Conservation (phyloP, 306 rosid genomes). For the Oemleria cerasiformis region DNA sequence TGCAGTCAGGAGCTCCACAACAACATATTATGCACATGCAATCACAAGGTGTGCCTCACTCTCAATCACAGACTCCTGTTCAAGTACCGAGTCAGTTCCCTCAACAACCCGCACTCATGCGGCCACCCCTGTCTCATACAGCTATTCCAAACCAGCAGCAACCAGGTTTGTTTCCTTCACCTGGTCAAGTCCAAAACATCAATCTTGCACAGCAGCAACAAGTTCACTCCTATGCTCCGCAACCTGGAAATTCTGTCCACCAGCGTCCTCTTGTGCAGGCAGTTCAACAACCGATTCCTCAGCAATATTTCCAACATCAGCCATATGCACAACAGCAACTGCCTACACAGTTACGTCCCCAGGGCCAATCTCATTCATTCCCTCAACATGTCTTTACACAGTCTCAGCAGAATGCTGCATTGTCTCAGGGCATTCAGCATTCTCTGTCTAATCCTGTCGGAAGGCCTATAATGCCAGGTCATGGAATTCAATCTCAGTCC, state of each 20-base stretch:
- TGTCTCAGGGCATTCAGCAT: slow-evolving; percentile 44
- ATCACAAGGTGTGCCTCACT: slow-evolving; percentile 51
- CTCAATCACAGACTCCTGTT: slow-evolving; percentile 49
- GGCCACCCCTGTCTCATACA: slow-evolving; percentile 56
- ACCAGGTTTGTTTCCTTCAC: slow-evolving; percentile 48
- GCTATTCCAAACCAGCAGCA: slow-evolving; percentile 66
- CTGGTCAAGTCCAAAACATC: slow-evolving; percentile 57
- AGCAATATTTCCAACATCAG: slow-evolving; percentile 48
- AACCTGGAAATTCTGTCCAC: slow-evolving; percentile 46
- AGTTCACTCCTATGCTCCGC: slow-evolving; percentile 51
- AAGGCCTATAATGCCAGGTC: slow-evolving; percentile 52
- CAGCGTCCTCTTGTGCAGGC: slow-evolving; percentile 59
- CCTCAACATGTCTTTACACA: slow-evolving; percentile 54
- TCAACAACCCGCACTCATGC: slow-evolving; percentile 55
- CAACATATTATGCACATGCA: slow-evolving; percentile 38
- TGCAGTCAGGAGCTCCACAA: slow-evolving; percentile 58
- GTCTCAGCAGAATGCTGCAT: slow-evolving; percentile 41
- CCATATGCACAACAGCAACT: slow-evolving; percentile 47
- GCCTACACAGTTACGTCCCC: slow-evolving; percentile 52
- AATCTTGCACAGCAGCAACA: slow-evolving; percentile 53
- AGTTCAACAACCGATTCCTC: slow-evolving; percentile 44
- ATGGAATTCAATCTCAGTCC: slow-evolving; percentile 49
- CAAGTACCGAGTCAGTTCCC: slow-evolving; percentile 62
- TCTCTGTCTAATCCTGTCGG: slow-evolving; percentile 56
- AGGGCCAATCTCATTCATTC: slow-evolving; percentile 51